A percentile compares a stretch with the other conserved stretches of the same genome.
phyloP scores from a whole-genome alignment of 1,284 basidiomycete genomes.

The Volvariella volvacea region DNA sequence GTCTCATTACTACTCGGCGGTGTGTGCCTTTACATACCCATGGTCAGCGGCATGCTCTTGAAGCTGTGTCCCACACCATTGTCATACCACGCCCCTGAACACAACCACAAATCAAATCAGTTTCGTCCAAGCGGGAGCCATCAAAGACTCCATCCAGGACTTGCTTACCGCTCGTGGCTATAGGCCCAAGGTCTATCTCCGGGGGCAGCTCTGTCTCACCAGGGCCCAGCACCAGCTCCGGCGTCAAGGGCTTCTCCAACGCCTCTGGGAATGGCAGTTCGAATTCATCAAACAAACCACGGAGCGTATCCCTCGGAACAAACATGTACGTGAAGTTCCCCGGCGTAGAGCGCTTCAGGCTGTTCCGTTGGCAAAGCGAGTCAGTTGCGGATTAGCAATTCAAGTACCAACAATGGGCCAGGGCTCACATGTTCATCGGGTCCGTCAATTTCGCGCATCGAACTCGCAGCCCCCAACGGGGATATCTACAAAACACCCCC shows the following conservation, averaged over 20 bases:
- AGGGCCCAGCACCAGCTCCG: slow-evolving; percentile 12
- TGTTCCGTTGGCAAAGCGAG: too few species aligned
- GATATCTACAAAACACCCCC: slow-evolving; percentile 20
- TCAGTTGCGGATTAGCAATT: background rate
- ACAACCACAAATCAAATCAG: background rate
- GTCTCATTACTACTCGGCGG: too few species aligned
- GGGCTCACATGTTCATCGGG: slow-evolving; percentile 21
- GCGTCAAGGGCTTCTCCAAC: slow-evolving; percentile 10
- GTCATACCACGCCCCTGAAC: slow-evolving; percentile 20
- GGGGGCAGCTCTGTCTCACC: slow-evolving; percentile 18
- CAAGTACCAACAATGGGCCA: slow-evolving; percentile 20
- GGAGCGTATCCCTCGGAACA: slow-evolving; percentile 24
- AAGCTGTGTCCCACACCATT: slow-evolving; percentile 30
- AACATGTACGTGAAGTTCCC: slow-evolving; percentile 27
- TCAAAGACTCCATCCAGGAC: too few species aligned
- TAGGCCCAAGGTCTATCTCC: slow-evolving; percentile 12
- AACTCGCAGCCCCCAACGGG: slow-evolving; percentile 35
- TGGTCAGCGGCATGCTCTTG: slow-evolving; percentile 21
- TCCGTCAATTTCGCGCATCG: slow-evolving; percentile 29
- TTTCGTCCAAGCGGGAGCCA: background rate
- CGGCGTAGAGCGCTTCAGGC: too few species aligned
- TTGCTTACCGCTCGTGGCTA: slow-evolving; percentile 11
- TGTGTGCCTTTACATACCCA: too few species aligned
- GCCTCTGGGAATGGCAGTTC: slow-evolving; percentile 19
- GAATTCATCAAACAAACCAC: slow-evolving; percentile 19